phyloP scores from a whole-genome alignment of 441 rosid genomes.

The Erodium chrysanthum region DNA sequence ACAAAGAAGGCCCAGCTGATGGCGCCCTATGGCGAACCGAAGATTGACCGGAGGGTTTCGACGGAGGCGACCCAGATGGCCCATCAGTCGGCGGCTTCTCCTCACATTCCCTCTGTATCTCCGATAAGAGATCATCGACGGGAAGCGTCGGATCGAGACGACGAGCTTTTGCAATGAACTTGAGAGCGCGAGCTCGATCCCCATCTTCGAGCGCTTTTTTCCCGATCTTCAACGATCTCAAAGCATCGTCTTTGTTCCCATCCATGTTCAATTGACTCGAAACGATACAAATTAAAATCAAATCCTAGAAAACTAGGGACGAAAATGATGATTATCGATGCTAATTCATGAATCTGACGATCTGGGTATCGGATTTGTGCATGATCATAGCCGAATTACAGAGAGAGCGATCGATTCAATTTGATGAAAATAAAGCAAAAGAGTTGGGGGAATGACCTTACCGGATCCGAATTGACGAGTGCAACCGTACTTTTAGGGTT shows the following conservation, averaged over 20 bases:
- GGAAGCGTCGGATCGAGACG: slow-evolving; percentile 71
- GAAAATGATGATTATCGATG: neutral
- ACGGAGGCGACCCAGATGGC: slow-evolving; percentile 17
- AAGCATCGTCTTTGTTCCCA: slow-evolving; percentile 87
- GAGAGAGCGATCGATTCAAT: neutral
- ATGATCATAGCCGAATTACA: no score
- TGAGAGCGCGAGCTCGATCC: slow-evolving; percentile 65
- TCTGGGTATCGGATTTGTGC: neutral
- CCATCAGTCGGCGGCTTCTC: slow-evolving; percentile 22
- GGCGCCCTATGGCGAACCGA: slow-evolving; percentile 49
- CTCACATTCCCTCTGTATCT: slow-evolving; percentile 24
- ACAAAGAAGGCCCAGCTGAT: slow-evolving; percentile 27
- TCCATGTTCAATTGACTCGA: slow-evolving; percentile 39
- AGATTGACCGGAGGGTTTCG: slow-evolving; percentile 40
- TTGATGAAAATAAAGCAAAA: neutral
- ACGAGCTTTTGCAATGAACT: slow-evolving; percentile 69
- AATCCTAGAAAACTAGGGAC: slow-evolving; percentile 5
- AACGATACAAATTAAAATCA: neutral
- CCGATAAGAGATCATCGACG: slow-evolving; percentile 49
- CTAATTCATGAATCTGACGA: neutral
- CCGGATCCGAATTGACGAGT: neutral
- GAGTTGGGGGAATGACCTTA: slow-evolving; percentile 2
- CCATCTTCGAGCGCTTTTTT: slow-evolving; percentile 60
- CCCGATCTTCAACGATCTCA: slow-evolving; percentile 71
- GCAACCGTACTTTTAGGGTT: neutral